A percentile compares a stretch with the other conserved stretches of the same genome.
These are phyloP conservation scores for Eucalyptus viminalis DNA, from an alignment of 345 rosid species.

Conservation along the genomic window DNA sequence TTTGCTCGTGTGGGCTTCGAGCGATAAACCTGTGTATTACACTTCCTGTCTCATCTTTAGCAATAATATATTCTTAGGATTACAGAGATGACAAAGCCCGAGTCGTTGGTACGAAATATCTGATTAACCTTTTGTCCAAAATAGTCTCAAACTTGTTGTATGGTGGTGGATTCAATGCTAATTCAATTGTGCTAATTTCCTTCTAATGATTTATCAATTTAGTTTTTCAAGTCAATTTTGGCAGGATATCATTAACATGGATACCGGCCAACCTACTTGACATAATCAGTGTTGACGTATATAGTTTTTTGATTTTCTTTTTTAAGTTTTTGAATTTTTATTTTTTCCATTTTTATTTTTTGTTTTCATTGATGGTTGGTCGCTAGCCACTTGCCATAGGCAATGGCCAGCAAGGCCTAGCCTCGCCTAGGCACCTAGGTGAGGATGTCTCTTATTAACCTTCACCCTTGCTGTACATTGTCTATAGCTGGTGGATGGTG, in stretches of 20 bases:
- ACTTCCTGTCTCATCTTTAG: not conserved
- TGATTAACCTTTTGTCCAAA: not conserved
- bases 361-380: no score
- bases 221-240: no score
- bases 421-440: not conserved
- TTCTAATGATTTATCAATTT: not conserved
- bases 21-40: not conserved
- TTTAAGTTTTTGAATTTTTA: no score
- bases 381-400: not conserved
- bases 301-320: no score
- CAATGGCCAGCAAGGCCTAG: not conserved
- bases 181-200: not conserved
- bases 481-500: not conserved
- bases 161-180: not conserved
- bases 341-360: fast-evolving
- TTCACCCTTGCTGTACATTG: not conserved
- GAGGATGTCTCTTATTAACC: not conserved
- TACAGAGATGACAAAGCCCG: not conserved
- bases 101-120: not conserved
- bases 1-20: not conserved
- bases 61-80: not conserved
- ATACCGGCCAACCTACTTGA: no score
- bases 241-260: no score
- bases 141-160: no score
- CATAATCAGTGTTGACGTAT: not conserved